Evolutionary conservation across 371 early-diverging fungal species (phyloP).

Genomic region (Mucor sp.): DNA sequence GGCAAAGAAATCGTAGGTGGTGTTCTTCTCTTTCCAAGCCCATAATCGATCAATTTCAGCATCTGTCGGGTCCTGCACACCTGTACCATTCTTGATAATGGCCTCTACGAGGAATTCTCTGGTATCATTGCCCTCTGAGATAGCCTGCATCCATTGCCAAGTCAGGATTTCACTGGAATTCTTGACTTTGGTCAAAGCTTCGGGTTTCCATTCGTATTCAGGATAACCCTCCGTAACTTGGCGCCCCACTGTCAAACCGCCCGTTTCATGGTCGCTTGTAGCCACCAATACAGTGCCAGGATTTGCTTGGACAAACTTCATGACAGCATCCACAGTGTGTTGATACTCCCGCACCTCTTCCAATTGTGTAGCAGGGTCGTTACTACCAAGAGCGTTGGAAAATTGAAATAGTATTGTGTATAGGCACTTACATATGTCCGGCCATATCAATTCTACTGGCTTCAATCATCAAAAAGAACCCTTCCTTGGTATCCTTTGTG

Average conservation of each 20-base stretch:
- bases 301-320: constrained; percentile 70
- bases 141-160: constrained; percentile 17
- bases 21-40: constrained; percentile 33
- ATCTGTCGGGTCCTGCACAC: constrained; percentile 65
- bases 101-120: constrained; percentile 31
- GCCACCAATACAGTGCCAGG: constrained; percentile 86
- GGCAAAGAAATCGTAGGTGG: constrained; percentile 35
- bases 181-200: constrained; percentile 62
- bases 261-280: constrained; percentile 93
- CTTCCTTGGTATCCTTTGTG: constrained; percentile 28
- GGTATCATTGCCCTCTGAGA: constrained; percentile 30
- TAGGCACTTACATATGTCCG: constrained; percentile 61
- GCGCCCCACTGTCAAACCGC: constrained; percentile 82
- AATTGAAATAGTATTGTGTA: not conserved
- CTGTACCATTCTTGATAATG: constrained; percentile 62
- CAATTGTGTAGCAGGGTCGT: constrained; percentile 89
- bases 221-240: constrained; percentile 74
- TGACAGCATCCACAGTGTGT: constrained; percentile 68
- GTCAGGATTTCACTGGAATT: constrained; percentile 67
- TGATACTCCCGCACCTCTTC: constrained; percentile 91
- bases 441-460: constrained; percentile 92
- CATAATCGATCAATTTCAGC: constrained; percentile 53
- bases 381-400: constrained; percentile 47
- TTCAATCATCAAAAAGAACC: constrained; percentile 96
- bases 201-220: constrained; percentile 86